Evolutionary conservation across 257 asterid genomes (phyloP).

Genomic region (Eustoma russellianum): DNA sequence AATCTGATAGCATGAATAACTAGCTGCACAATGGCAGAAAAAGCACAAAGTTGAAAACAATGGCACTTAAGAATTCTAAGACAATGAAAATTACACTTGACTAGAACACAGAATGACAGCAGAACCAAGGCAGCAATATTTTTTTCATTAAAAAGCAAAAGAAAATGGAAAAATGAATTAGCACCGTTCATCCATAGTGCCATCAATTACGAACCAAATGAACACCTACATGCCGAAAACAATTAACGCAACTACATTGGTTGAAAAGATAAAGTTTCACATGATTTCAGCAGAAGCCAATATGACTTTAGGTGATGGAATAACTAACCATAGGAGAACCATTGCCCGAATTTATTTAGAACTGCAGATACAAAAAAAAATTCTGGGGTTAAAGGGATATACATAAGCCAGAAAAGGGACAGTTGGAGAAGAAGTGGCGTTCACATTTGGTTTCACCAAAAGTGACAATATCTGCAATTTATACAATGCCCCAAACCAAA

Average conservation of each 20-base stretch:
- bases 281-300: slow-evolving; percentile 11
- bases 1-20: too few relatives aligned
- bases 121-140: background rate
- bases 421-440: slow-evolving; percentile 20
- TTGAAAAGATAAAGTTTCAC: too few relatives aligned
- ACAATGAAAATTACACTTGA: too few relatives aligned
- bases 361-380: slow-evolving; percentile 6
- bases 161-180: background rate
- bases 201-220: background rate
- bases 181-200: background rate
- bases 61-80: too few relatives aligned
- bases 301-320: background rate
- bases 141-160: background rate
- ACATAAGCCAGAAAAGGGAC: slow-evolving; percentile 26
- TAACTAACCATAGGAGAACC: slow-evolving; percentile 15
- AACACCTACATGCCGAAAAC: background rate
- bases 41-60: too few relatives aligned
- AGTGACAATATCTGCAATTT: slow-evolving; percentile 54
- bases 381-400: slow-evolving; percentile 20
- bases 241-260: background rate
- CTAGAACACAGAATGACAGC: background rate
- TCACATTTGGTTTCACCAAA: slow-evolving; percentile 42
- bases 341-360: slow-evolving; percentile 6
- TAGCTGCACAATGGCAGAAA: too few relatives aligned
- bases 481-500: slow-evolving; percentile 48